Conservation (phyloP, 345 rosid genomes). For the Gossypium stocksii region DNA sequence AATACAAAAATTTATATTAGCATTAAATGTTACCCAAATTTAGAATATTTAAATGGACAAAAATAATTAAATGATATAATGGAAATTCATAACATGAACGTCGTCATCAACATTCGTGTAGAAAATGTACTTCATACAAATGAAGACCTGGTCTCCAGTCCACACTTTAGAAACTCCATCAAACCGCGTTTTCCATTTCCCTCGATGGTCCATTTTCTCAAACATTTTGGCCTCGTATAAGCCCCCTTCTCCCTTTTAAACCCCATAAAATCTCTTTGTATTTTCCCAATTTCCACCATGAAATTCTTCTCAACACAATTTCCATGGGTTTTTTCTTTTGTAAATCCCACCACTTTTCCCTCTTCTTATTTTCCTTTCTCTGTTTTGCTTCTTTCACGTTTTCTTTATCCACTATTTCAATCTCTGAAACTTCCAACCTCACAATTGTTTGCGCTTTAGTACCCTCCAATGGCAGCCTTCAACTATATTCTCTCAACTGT, state of each 20-base stretch:
- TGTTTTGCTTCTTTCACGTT: slow-evolving; percentile 13
- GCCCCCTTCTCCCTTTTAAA: neutral
- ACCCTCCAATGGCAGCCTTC: neutral
- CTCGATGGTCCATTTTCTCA: neutral
- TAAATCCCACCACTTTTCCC: neutral
- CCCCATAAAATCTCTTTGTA: neutral
- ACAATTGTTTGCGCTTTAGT: slow-evolving; percentile 51
- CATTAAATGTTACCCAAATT: too few relatives aligned
- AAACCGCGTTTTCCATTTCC: slow-evolving; percentile 13
- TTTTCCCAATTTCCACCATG: neutral
- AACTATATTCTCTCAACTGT: slow-evolving; percentile 38
- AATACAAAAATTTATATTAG: too few relatives aligned
- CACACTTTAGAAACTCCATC: neutral
- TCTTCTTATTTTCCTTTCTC: slow-evolving; percentile 8
- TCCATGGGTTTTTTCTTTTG: slow-evolving; percentile 7
- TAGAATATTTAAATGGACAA: too few relatives aligned
- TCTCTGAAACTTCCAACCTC: slow-evolving; percentile 38
- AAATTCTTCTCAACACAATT: neutral
- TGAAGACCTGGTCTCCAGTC: slow-evolving; percentile 5
- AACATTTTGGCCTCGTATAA: neutral
- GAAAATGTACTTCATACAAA: too few relatives aligned
- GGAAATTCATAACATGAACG: too few relatives aligned
- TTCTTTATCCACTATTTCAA: slow-evolving; percentile 51
- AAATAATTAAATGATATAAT: too few relatives aligned
- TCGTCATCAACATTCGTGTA: too few relatives aligned